A percentile compares a stretch with the other conserved stretches of the same genome.
phyloP scores from a whole-genome alignment of 306 rosid genomes.

The Quercus engelmannii region DNA sequence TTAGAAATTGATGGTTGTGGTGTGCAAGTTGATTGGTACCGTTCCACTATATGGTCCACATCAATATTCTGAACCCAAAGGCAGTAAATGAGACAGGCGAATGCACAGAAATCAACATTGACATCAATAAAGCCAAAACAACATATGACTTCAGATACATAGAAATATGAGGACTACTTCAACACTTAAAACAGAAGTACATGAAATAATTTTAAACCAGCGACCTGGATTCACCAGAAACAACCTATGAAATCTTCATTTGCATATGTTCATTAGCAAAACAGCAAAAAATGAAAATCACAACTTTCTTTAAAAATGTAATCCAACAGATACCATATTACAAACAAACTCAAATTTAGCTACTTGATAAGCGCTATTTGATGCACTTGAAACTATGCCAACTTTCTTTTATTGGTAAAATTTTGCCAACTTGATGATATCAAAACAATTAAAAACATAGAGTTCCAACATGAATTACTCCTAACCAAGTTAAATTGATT shows the following conservation, averaged over 20 bases:
- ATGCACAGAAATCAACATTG: slow-evolving; percentile 16
- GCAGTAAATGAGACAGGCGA: slow-evolving; percentile 22
- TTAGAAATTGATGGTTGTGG: slow-evolving; percentile 70
- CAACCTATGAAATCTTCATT: background rate
- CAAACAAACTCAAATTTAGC: background rate
- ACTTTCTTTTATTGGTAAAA: background rate
- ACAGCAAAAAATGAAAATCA: background rate
- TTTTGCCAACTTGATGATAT: background rate
- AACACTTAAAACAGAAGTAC: slow-evolving; percentile 12
- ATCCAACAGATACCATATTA: background rate
- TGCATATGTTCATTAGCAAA: slow-evolving; percentile 11
- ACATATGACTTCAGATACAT: slow-evolving; percentile 6
- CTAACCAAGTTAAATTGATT: slow-evolving; percentile 17
- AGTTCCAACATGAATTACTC: slow-evolving; percentile 7
- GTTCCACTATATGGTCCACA: slow-evolving; percentile 91
- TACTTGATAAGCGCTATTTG: background rate
- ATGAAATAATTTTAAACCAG: slow-evolving; percentile 1
- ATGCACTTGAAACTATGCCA: background rate
- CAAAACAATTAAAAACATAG: background rate
- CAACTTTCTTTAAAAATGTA: background rate
- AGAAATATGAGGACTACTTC: slow-evolving; percentile 2
- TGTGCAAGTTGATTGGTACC: slow-evolving; percentile 79
- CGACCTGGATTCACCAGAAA: background rate
- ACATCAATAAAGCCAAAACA: background rate
- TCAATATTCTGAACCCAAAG: slow-evolving; percentile 66